A percentile compares a stretch with the other conserved stretches of the same genome.
Conservation (phyloP, 129 eudicot species). For the Chrysanthemum makinoi region DNA sequence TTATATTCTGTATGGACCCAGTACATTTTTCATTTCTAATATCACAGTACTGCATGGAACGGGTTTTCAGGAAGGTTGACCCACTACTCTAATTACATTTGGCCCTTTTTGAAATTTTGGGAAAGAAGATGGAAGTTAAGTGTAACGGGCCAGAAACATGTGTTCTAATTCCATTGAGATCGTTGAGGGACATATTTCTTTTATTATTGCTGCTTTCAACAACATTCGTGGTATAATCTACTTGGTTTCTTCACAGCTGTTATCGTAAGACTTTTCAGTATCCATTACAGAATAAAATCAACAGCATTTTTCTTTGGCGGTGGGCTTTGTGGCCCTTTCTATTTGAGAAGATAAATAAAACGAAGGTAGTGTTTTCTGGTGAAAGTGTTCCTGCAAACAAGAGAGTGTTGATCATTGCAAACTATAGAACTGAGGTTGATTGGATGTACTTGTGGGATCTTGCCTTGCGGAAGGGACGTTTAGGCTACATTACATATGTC, state of each 20-base stretch:
- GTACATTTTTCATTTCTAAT: not conserved
- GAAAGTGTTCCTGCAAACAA: conserved; percentile 56
- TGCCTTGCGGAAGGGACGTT: too few relatives aligned
- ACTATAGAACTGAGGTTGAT: conserved; percentile 96
- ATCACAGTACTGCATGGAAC: not conserved
- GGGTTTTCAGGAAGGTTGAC: not conserved
- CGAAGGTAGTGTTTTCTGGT: conserved; percentile 77
- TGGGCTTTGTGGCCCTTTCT: conserved; percentile 87
- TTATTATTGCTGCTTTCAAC: conserved; percentile 57
- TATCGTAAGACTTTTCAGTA: conserved; percentile 56
- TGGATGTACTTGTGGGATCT: too few relatives aligned
- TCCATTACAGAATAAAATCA: conserved; percentile 72
- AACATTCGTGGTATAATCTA: conserved; percentile 66
- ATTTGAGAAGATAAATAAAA: conserved; percentile 80
- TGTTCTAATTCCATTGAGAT: conserved; percentile 48
- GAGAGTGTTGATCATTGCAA: conserved; percentile 69
- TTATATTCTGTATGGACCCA: conserved; percentile 7
- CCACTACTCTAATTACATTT: conserved; percentile 5
- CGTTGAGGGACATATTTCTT: conserved; percentile 56
- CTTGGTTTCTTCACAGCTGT: conserved; percentile 64
- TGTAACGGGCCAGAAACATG: conserved; percentile 32
- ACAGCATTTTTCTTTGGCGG: conserved; percentile 80
- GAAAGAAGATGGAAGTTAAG: conserved; percentile 41
- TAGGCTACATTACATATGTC: too few relatives aligned
- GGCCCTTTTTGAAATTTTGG: conserved; percentile 10